Percentiles rank a stretch among this genome's conserved stretches.
Evolutionary conservation across 2,329 filamentous ascomycete genomes (phyloP).

Genomic region (Aspergillus bombycis): DNA sequence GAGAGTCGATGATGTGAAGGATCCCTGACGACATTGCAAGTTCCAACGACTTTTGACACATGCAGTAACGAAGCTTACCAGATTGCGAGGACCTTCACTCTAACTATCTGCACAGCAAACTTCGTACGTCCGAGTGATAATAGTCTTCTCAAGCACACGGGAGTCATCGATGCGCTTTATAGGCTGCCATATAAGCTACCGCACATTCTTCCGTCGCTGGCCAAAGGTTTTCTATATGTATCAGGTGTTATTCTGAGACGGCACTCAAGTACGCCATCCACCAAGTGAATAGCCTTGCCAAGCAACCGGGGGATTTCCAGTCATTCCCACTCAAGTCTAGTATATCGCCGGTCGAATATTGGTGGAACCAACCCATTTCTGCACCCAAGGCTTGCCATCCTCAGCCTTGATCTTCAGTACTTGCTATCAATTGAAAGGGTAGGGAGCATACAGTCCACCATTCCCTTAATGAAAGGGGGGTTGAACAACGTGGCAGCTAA

Average conservation of each 20-base stretch:
- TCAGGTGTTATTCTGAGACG: neutral
- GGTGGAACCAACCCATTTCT: neutral
- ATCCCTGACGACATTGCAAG: constrained; percentile 20
- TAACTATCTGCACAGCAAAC: neutral
- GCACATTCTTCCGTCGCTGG: neutral
- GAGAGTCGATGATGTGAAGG: constrained; percentile 31
- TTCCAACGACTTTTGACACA: neutral
- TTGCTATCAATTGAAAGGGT: neutral
- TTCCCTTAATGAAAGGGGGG: no score
- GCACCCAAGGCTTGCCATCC: no score
- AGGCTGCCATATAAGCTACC: neutral
- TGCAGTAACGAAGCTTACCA: neutral
- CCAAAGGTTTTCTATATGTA: neutral
- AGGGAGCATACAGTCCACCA: no score
- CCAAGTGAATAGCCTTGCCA: neutral
- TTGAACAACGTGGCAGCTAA: no score
- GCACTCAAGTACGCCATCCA: neutral
- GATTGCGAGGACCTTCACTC: neutral
- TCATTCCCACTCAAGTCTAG: neutral
- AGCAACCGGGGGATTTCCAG: neutral
- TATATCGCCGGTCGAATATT: neutral
- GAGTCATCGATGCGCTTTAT: neutral
- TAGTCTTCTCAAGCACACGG: neutral
- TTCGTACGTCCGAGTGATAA: neutral
- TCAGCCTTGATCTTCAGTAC: neutral